Percentiles rank a stretch among this genome's conserved stretches.
Conservation (phyloP, 331 rosid genomes). For the Spiraea crenata region DNA sequence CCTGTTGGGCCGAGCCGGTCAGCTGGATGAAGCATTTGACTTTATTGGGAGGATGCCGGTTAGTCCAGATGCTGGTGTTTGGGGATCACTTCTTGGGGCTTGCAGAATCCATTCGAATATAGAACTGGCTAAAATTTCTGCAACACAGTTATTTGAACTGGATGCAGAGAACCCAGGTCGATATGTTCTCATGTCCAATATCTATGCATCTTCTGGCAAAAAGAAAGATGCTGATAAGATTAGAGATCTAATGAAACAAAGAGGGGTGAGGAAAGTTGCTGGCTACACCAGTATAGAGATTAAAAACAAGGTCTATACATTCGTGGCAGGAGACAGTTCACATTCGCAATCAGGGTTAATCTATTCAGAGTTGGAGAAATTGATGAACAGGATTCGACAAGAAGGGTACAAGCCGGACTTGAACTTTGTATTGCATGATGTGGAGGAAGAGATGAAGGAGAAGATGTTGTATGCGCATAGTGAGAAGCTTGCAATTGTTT, state of each 20-base stretch:
- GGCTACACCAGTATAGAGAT: slow-evolving; percentile 46
- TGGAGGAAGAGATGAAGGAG: slow-evolving; percentile 53
- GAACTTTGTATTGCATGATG: slow-evolving; percentile 44
- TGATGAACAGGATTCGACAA: slow-evolving; percentile 37
- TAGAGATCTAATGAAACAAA: slow-evolving; percentile 38
- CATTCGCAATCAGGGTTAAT: slow-evolving; percentile 33
- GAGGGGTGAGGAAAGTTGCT: slow-evolving; percentile 45
- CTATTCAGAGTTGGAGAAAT: slow-evolving; percentile 40
- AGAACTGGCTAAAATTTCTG: slow-evolving; percentile 46
- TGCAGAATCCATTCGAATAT: slow-evolving; percentile 45
- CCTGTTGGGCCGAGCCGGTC: slow-evolving; percentile 53
- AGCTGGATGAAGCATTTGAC: slow-evolving; percentile 36
- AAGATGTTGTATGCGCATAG: slow-evolving; percentile 34
- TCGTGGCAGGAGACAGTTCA: slow-evolving; percentile 45
- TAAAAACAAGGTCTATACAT: slow-evolving; percentile 37
- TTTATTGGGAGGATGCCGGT: slow-evolving; percentile 50
- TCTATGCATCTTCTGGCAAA: slow-evolving; percentile 44
- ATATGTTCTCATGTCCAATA: slow-evolving; percentile 51
- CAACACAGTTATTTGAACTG: slow-evolving; percentile 38
- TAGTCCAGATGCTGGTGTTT: slow-evolving; percentile 44
- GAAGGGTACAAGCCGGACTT: slow-evolving; percentile 41
- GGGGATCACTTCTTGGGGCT: slow-evolving; percentile 60
- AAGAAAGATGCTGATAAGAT: slow-evolving; percentile 35
- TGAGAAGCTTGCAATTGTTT: slow-evolving; percentile 50
- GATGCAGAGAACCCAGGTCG: slow-evolving; percentile 48